Evolutionary conservation across 2,329 filamentous ascomycete genomes (phyloP).

Genomic region (Xylariales sp.): DNA sequence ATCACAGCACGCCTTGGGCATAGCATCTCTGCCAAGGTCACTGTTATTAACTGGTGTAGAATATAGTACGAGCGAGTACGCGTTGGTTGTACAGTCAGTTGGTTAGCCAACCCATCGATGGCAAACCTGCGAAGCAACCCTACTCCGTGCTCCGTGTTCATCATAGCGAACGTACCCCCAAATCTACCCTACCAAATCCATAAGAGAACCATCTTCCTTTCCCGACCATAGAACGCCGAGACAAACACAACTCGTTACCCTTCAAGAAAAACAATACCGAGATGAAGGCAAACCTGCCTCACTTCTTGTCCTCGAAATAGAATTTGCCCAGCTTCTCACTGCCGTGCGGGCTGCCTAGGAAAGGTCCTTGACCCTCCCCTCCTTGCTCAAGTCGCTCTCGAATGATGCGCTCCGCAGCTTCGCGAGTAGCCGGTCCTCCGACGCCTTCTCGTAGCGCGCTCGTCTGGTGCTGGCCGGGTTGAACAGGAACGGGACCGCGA

Average conservation of each 20-base stretch:
- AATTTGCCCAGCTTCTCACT: slow-evolving; percentile 66
- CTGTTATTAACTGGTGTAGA: slow-evolving; percentile 4
- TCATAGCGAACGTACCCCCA: slow-evolving; percentile 25
- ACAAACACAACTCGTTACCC: not conserved
- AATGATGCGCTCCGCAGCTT: slow-evolving; percentile 74
- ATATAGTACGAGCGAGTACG: not conserved
- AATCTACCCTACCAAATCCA: slow-evolving; percentile 7
- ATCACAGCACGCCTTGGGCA: not conserved
- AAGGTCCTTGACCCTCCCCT: slow-evolving; percentile 57
- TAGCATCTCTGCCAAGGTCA: not conserved
- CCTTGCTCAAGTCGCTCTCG: slow-evolving; percentile 68
- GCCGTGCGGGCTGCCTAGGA: slow-evolving; percentile 58
- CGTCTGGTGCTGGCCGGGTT: slow-evolving; percentile 50
- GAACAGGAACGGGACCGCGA: slow-evolving; percentile 64
- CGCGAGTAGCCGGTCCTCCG: slow-evolving; percentile 53
- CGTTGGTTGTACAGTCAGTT: slow-evolving; percentile 14
- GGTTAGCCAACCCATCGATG: not conserved
- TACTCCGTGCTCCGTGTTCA: slow-evolving; percentile 32
- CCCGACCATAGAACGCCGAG: slow-evolving; percentile 13
- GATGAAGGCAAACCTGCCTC: slow-evolving; percentile 9
- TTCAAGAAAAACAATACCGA: not conserved
- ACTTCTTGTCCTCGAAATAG: slow-evolving; percentile 67
- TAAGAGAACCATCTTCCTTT: slow-evolving; percentile 3
- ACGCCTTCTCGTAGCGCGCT: slow-evolving; percentile 53
- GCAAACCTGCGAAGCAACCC: slow-evolving; percentile 6